phyloP scores from a whole-genome alignment of 495 filamentous ascomycete species.

The Penicillium goetzii region DNA sequence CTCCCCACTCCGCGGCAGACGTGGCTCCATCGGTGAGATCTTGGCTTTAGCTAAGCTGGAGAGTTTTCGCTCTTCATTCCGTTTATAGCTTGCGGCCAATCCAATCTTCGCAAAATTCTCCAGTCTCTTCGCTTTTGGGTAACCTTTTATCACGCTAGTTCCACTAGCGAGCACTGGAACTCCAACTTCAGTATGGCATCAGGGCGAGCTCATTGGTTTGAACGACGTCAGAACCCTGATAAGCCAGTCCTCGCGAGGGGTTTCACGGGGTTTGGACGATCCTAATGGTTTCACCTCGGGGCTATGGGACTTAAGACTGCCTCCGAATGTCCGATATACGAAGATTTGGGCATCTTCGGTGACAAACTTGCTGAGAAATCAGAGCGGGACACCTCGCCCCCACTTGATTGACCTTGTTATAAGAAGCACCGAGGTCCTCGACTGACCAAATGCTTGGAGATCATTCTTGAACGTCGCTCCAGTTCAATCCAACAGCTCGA shows the following conservation, averaged over 20 bases:
- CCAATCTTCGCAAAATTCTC: neutral
- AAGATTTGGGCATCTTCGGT: too few species aligned
- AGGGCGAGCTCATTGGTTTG: neutral
- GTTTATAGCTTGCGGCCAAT: neutral
- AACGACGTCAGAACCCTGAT: neutral
- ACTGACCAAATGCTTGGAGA: neutral
- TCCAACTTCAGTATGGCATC: neutral
- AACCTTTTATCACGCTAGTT: neutral
- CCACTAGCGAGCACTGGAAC: neutral
- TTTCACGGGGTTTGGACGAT: neutral
- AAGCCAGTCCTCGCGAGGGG: neutral
- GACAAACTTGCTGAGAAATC: constrained; percentile 19
- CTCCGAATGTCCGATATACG: neutral
- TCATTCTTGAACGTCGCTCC: neutral
- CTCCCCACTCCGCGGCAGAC: constrained; percentile 18
- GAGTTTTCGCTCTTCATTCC: constrained; percentile 4
- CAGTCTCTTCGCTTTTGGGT: neutral
- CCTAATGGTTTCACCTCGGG: neutral
- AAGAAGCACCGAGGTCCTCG: constrained; percentile 2
- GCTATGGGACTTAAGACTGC: neutral
- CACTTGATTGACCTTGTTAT: constrained; percentile 1
- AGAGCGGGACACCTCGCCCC: neutral
- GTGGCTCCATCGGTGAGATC: constrained; percentile 21
- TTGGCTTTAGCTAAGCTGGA: constrained; percentile 1
- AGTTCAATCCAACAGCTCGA: neutral